Conservation (phyloP, 2,329 filamentous ascomycete genomes). For the Phialophora chinensis region DNA sequence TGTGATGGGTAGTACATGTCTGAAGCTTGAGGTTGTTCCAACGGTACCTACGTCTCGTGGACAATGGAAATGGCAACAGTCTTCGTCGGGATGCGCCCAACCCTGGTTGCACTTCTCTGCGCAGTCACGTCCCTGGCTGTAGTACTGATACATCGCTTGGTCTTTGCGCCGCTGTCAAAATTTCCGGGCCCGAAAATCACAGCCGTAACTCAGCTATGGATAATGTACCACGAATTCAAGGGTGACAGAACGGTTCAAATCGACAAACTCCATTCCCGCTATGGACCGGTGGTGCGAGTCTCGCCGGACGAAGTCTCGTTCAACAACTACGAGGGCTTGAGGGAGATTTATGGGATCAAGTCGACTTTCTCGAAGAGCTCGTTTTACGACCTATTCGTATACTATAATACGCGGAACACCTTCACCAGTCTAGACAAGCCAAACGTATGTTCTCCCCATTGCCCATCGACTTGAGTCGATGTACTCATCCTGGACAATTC, state of each 20-base stretch:
- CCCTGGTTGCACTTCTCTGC: no score
- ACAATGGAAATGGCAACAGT: no score
- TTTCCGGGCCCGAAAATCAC: conserved; percentile 37
- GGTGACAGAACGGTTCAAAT: conserved; percentile 50
- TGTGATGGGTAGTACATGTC: no score
- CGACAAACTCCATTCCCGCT: conserved; percentile 62
- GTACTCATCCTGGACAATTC: conserved; percentile 14
- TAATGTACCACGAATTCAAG: conserved; percentile 26
- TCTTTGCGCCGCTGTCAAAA: conserved; percentile 35
- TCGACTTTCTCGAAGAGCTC: conserved; percentile 41
- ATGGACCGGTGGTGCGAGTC: conserved; percentile 68
- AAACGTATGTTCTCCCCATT: conserved; percentile 12
- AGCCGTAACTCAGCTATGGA: conserved; percentile 29
- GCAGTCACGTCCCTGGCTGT: no score
- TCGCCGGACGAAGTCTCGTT: conserved; percentile 72
- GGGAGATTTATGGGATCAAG: conserved; percentile 64
- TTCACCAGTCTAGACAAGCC: conserved; percentile 27
- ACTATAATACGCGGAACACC: conserved; percentile 41
- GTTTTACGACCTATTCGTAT: conserved; percentile 45
- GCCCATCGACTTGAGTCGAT: conserved; percentile 2
- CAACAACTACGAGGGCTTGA: conserved; percentile 62
- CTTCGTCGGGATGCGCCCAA: no score
- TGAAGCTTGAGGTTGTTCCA: no score
- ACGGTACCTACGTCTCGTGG: no score
- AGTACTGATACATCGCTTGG: conserved; percentile 19